These are phyloP conservation scores for Populus tremula DNA, from an alignment of 345 rosid genomes.

Conservation along the genomic window DNA sequence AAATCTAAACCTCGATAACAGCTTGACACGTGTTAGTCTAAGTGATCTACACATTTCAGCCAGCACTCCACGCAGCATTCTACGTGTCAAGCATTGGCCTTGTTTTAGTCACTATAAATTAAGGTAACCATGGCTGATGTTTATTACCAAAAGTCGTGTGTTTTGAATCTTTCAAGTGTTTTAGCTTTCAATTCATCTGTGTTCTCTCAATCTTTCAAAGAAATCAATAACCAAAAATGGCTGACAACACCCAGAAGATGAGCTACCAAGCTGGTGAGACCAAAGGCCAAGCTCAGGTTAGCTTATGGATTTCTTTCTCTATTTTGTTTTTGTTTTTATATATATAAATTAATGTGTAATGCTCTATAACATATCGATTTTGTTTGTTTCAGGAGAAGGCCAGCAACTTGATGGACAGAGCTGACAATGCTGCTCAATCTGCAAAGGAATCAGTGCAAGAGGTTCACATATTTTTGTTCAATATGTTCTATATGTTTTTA, in stretches of 20 bases:
- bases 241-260: conserved; percentile 26
- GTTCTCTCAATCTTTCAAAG: neutral
- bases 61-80: too few species aligned
- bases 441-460: too few species aligned
- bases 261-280: conserved; percentile 51
- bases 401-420: conserved; percentile 29
- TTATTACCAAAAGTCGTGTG: too few species aligned
- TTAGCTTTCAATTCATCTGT: neutral
- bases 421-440: too few species aligned
- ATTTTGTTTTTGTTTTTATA: neutral
- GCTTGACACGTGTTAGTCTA: too few species aligned
- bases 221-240: conserved; percentile 6
- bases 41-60: too few species aligned
- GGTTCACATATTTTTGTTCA: too few species aligned
- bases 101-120: too few species aligned
- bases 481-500: too few species aligned
- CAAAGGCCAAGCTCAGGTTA: conserved; percentile 55
- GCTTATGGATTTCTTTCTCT: neutral
- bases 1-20: too few species aligned
- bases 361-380: neutral
- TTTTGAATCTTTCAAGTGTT: neutral
- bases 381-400: conserved; percentile 53
- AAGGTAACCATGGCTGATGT: too few species aligned
- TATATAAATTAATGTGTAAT: neutral
- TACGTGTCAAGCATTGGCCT: too few species aligned